phyloP scores from a whole-genome alignment of 2,329 filamentous ascomycete species.

The Paracamarosporium sp. region DNA sequence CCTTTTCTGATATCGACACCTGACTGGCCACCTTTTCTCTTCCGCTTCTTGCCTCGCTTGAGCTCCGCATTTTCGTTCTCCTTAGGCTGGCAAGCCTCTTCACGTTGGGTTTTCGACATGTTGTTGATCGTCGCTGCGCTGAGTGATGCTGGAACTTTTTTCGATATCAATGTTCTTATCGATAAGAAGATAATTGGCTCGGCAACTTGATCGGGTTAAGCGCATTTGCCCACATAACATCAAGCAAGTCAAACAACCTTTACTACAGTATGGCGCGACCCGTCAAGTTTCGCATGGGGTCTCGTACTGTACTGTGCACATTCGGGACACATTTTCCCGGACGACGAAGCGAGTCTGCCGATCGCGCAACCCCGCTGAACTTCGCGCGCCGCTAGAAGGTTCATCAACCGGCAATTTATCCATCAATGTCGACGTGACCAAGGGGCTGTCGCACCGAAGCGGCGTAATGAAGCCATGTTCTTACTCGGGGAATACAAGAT shows the following conservation, averaged over 20 bases:
- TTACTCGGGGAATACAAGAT: not conserved
- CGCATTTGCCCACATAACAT: not conserved
- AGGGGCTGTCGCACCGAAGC: conserved; percentile 10
- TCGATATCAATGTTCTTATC: conserved; percentile 22
- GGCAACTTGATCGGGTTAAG: conserved; percentile 4
- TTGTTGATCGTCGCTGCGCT: not conserved
- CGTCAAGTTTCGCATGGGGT: not conserved
- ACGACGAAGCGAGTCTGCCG: not conserved
- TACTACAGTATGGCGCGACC: not conserved
- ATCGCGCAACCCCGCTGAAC: conserved; percentile 27
- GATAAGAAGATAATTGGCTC: conserved; percentile 20
- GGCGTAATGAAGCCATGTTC: conserved; percentile 7
- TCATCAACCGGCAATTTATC: conserved; percentile 33
- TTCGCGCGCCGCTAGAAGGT: conserved; percentile 7
- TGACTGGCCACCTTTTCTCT: conserved; percentile 26
- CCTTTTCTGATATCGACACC: conserved; percentile 18
- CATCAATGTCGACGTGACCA: conserved; percentile 23
- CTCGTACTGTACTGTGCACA: not conserved
- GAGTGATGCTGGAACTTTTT: conserved; percentile 26
- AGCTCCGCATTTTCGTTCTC: conserved; percentile 4
- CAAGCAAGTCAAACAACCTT: not conserved
- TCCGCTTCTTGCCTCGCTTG: conserved; percentile 41
- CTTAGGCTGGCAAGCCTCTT: not conserved
- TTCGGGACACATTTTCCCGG: conserved; percentile 22
- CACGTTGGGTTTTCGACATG: conserved; percentile 11